A percentile compares a stretch with the other conserved stretches of the same genome.
These are phyloP conservation scores for Kwoniella newhampshirensis DNA, from an alignment of 768 basidiomycete species.

Conservation along the genomic window DNA sequence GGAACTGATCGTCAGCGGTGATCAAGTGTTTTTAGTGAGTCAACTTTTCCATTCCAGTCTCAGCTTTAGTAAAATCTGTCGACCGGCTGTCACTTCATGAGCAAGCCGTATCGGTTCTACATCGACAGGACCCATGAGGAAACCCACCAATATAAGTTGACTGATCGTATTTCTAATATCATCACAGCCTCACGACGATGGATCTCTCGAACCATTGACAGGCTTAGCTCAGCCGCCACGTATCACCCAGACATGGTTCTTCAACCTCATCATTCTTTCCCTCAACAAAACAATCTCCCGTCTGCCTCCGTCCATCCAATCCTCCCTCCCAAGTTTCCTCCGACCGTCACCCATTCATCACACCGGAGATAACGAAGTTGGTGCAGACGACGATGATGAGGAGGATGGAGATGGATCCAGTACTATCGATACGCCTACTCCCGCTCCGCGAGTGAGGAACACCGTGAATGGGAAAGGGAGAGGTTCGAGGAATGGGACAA, in stretches of 20 bases:
- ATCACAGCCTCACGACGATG: slow-evolving; percentile 39
- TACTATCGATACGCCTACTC: slow-evolving; percentile 23
- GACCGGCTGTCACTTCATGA: too few species aligned
- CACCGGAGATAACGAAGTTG: background rate
- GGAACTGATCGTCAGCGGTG: slow-evolving; percentile 48
- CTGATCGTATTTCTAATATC: background rate
- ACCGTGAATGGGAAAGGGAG: slow-evolving; percentile 4
- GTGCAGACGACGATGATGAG: slow-evolving; percentile 8
- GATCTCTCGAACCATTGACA: slow-evolving; percentile 30
- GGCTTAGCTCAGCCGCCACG: slow-evolving; percentile 30
- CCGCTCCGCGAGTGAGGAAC: slow-evolving; percentile 11
- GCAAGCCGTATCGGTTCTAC: too few species aligned
- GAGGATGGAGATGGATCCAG: slow-evolving; percentile 2
- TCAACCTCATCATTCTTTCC: slow-evolving; percentile 20
- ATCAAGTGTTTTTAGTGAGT: slow-evolving; percentile 52
- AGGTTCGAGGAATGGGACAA: slow-evolving; percentile 4
- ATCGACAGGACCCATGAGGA: too few species aligned
- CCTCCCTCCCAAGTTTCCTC: slow-evolving; percentile 27
- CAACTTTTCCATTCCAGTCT: background rate
- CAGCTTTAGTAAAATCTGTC: too few species aligned
- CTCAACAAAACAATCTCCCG: slow-evolving; percentile 7
- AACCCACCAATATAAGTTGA: slow-evolving; percentile 4
- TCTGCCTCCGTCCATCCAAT: slow-evolving; percentile 29
- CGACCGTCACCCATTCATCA: background rate
- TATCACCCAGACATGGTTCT: slow-evolving; percentile 37